Evolutionary conservation across 2,329 filamentous ascomycete genomes (phyloP).

Genomic region (Fusarium buharicum): DNA sequence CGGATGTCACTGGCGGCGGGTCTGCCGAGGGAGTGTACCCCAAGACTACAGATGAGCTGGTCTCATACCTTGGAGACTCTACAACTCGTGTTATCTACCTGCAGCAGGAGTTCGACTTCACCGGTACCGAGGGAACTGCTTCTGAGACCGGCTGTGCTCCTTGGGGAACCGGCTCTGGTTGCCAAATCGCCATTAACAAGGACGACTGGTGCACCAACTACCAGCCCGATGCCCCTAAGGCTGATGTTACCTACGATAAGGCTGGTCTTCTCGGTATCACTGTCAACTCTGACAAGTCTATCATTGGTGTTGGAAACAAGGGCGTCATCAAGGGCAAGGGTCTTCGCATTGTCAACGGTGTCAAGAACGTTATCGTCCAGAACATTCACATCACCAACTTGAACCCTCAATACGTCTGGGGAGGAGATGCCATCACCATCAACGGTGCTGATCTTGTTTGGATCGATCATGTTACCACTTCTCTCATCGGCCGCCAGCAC

Average conservation of each 20-base stretch:
- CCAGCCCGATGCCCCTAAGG: constrained; percentile 60
- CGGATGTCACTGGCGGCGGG: constrained; percentile 69
- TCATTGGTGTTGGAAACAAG: constrained; percentile 62
- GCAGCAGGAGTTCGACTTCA: constrained; percentile 66
- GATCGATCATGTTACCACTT: constrained; percentile 66
- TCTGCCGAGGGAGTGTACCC: constrained; percentile 66
- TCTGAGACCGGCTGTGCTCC: constrained; percentile 68
- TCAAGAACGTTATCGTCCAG: constrained; percentile 69
- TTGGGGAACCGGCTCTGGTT: constrained; percentile 62
- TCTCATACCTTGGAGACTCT: constrained; percentile 66
- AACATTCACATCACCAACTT: constrained; percentile 66
- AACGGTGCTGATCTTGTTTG: constrained; percentile 58
- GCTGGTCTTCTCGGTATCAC: constrained; percentile 62
- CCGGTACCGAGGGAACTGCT: constrained; percentile 62
- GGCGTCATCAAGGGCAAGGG: constrained; percentile 69
- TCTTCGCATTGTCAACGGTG: constrained; percentile 57
- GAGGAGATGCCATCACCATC: constrained; percentile 66
- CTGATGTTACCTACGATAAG: constrained; percentile 60
- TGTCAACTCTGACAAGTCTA: constrained; percentile 66
- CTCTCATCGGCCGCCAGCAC: constrained; percentile 68
- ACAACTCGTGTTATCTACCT: constrained; percentile 67
- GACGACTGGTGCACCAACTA: constrained; percentile 69
- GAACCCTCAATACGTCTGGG: constrained; percentile 69
- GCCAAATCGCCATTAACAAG: constrained; percentile 70
- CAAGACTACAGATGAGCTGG: constrained; percentile 65